Evolutionary conservation across 352 stramenopile species (phyloP).

Genomic region (Phytopythium kandeliae): DNA sequence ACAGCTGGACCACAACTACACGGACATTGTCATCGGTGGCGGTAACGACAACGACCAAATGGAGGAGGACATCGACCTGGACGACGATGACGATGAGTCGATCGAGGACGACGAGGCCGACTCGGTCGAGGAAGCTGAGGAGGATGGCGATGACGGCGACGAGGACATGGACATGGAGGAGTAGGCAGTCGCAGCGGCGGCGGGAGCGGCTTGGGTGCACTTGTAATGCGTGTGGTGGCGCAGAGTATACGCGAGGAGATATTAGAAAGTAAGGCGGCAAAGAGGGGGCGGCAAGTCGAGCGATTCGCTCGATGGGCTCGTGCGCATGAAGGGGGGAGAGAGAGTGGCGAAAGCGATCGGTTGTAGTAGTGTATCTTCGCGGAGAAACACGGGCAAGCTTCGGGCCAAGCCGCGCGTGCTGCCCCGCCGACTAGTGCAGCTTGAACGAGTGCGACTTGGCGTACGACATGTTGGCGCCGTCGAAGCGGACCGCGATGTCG

Average conservation of each 20-base stretch:
- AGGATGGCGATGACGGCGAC: conserved; percentile 68
- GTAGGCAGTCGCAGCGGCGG: no score
- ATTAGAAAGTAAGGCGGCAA: conserved; percentile 3
- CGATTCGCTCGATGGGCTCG: no score
- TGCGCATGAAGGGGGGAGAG: no score
- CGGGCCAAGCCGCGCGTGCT: not conserved
- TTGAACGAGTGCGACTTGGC: conserved; percentile 70
- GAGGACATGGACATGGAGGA: conserved; percentile 58
- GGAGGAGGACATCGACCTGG: conserved; percentile 64
- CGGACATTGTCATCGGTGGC: conserved; percentile 83
- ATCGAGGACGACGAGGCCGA: conserved; percentile 51
- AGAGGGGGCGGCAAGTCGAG: not conserved
- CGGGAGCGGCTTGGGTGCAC: no score
- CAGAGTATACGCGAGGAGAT: conserved; percentile 4
- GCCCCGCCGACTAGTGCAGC: conserved; percentile 45
- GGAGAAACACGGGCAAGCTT: not conserved
- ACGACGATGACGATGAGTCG: conserved; percentile 58
- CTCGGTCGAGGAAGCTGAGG: conserved; percentile 61
- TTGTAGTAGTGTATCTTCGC: conserved; percentile 3
- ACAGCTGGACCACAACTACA: conserved; percentile 85
- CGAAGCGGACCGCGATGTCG: conserved; percentile 75
- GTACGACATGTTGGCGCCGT: conserved; percentile 63
- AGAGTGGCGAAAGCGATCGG: not conserved
- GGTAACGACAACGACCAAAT: conserved; percentile 32
- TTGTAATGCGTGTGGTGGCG: not conserved